These are phyloP conservation scores for Striga hermonthica DNA, from an alignment of 305 asterid species.

Conservation along the genomic window DNA sequence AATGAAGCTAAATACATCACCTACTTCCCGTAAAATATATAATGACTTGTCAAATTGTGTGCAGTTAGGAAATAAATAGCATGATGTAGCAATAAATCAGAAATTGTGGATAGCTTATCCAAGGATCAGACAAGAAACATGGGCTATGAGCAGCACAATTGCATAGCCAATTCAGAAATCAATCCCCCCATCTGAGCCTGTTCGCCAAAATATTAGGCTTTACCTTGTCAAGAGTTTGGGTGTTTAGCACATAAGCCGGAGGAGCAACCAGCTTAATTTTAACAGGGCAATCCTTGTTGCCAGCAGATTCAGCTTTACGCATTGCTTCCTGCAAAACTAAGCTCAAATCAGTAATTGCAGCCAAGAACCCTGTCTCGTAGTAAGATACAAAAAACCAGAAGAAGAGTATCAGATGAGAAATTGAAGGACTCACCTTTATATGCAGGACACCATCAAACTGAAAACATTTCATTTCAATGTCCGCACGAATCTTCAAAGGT, in stretches of 20 bases:
- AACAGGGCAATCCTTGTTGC: slow-evolving; percentile 88
- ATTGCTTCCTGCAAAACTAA: slow-evolving; percentile 68
- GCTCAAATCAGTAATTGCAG: slow-evolving; percentile 21
- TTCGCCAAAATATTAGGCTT: slow-evolving; percentile 21
- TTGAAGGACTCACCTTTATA: slow-evolving; percentile 55
- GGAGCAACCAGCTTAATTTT: slow-evolving; percentile 97
- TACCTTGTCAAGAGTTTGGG: slow-evolving; percentile 99
- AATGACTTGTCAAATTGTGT: too few relatives aligned
- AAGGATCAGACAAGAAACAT: background rate
- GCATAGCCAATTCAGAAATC: background rate
- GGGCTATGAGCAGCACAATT: slow-evolving; percentile 1
- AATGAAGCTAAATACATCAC: too few relatives aligned
- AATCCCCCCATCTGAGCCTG: slow-evolving; percentile 21
- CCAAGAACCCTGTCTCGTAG: slow-evolving; percentile 17
- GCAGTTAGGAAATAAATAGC: too few relatives aligned
- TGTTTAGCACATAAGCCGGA: slow-evolving; percentile 90
- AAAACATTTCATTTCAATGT: slow-evolving; percentile 87
- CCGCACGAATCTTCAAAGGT: slow-evolving; percentile 83
- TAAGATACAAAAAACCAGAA: slow-evolving; percentile 1
- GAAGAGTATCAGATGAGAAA: slow-evolving; percentile 19
- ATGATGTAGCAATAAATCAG: too few relatives aligned
- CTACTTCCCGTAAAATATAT: too few relatives aligned
- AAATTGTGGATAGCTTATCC: too few relatives aligned
- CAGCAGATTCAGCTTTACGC: slow-evolving; percentile 99
- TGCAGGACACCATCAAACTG: slow-evolving; percentile 95